Evolutionary conservation across 176 grass and related monocot species (phyloP), one percentile per base, ranked within the genome.

Genomic region (Elaeis guineensis): DNA sequence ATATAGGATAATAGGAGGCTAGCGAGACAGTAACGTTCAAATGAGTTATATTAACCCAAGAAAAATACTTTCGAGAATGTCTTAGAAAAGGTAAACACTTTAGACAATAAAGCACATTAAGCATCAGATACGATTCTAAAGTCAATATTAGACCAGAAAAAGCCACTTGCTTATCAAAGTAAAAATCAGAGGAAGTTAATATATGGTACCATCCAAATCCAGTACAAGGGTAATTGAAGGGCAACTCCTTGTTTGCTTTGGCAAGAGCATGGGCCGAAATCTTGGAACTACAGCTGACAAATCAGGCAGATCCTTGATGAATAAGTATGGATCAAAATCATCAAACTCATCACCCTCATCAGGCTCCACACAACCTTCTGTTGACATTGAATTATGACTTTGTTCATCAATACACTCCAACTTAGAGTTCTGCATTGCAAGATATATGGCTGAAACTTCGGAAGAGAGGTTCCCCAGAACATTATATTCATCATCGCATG

Each of bases 241-340:
- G 63, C 93, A 97, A 69, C 93, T 97, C 79, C 84, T 84, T 25
- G 93, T 97, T 65, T 91, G 87, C 77, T 89, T 97, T 51, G 93
- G 93, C 67, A 97, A 77, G 32, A 97, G 79, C 64, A 85, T 78
- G 51, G 87, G 93, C 15, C 87, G 80, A 73, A 97, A 97, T 28
- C 77, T 91, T 62, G 93, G 93, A 56, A 89, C 87, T 50, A 97
- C 87, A 59, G 82, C 52, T 66, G 72, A 85, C 59, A 97, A 83
- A 72, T 91, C 93, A 59, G 93, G 93, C 54, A 95, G 66, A 73
- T 85, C 85, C 58, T 85, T 89, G 64, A 95, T 95, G 77, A 95
- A 95, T 48, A 75, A 61, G 51, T 89, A 95, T 22, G 89, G 89
- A 54, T 95, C 89, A 75, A 95, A 89, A 66, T 95, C 85, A 72